phyloP scores from a whole-genome alignment of 306 rosid genomes.

The Trichosanthes truncata region DNA sequence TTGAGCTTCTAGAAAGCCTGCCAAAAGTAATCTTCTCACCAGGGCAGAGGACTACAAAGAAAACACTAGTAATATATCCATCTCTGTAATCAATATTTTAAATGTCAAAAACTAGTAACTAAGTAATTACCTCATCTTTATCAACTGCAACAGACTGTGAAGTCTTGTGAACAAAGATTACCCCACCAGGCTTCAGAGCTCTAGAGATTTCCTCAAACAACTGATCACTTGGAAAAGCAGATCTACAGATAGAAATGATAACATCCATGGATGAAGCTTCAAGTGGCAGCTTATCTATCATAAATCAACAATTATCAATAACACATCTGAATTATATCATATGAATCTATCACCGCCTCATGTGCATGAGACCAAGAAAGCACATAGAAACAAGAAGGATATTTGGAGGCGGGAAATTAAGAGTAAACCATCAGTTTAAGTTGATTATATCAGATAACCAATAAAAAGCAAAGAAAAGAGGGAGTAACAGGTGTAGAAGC shows the following conservation, averaged over 20 bases:
- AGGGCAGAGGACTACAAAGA: constrained; percentile 40
- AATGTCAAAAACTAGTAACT: not conserved
- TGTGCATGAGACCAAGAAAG: not conserved
- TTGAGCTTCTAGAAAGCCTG: constrained; percentile 64
- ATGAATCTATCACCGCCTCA: not conserved
- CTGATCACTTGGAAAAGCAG: constrained; percentile 41
- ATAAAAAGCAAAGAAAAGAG: not conserved
- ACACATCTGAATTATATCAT: not conserved
- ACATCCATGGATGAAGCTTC: constrained; percentile 56
- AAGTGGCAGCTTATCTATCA: constrained; percentile 55
- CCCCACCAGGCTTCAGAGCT: constrained; percentile 64
- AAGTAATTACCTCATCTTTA: constrained; percentile 9
- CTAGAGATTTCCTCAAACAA: constrained; percentile 55
- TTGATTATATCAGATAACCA: not conserved
- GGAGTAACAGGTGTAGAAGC: not conserved
- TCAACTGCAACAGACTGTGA: constrained; percentile 25
- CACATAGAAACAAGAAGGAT: not conserved
- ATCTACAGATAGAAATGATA: constrained; percentile 34
- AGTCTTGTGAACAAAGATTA: constrained; percentile 33
- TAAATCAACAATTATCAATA: not conserved
- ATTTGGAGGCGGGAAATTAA: not conserved
- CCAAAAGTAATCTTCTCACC: constrained; percentile 54
- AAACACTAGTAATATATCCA: constrained; percentile 17
- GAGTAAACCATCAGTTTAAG: not conserved
- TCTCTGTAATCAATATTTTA: constrained; percentile 1